Evolutionary conservation across 2,329 filamentous ascomycete genomes (phyloP).

Genomic region (Seiridium cupressi): DNA sequence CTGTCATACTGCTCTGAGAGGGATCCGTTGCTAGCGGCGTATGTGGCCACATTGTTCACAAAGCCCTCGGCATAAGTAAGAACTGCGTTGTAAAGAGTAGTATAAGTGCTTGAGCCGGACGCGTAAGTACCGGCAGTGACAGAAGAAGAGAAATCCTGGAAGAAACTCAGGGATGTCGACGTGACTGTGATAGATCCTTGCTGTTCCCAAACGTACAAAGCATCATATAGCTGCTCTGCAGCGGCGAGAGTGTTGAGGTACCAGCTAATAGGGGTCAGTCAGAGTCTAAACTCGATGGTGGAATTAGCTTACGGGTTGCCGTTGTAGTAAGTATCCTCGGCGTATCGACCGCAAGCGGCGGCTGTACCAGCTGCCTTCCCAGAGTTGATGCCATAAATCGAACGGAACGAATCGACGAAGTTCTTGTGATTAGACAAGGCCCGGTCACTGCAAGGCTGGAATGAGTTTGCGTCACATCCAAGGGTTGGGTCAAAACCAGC

Average conservation of each 20-base stretch:
- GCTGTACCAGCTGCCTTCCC: conserved; percentile 60
- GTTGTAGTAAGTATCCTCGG: conserved; percentile 72
- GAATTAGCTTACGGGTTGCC: conserved; percentile 59
- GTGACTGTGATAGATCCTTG: conserved; percentile 64
- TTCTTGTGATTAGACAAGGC: conserved; percentile 75
- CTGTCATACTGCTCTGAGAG: conserved; percentile 67
- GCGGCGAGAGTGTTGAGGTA: conserved; percentile 74
- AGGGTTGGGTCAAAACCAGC: conserved; percentile 67
- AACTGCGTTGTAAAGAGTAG: conserved; percentile 54
- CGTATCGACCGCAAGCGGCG: conserved; percentile 64
- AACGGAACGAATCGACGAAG: conserved; percentile 72
- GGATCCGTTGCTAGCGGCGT: conserved; percentile 61
- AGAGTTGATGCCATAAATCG: conserved; percentile 67
- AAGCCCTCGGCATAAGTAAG: conserved; percentile 60
- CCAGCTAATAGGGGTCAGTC: conserved; percentile 47
- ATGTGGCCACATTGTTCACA: conserved; percentile 59
- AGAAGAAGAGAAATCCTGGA: conserved; percentile 60
- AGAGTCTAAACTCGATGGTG: background rate
- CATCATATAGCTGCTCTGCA: conserved; percentile 78
- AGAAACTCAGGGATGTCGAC: conserved; percentile 66
- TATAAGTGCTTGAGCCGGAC: conserved; percentile 44
- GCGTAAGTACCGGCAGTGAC: conserved; percentile 62
- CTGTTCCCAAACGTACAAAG: conserved; percentile 68
- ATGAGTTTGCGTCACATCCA: conserved; percentile 67
- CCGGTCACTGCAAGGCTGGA: conserved; percentile 72